These are phyloP conservation scores for Malus asiatica DNA, from an alignment of 306 rosid genomes.

Conservation along the genomic window DNA sequence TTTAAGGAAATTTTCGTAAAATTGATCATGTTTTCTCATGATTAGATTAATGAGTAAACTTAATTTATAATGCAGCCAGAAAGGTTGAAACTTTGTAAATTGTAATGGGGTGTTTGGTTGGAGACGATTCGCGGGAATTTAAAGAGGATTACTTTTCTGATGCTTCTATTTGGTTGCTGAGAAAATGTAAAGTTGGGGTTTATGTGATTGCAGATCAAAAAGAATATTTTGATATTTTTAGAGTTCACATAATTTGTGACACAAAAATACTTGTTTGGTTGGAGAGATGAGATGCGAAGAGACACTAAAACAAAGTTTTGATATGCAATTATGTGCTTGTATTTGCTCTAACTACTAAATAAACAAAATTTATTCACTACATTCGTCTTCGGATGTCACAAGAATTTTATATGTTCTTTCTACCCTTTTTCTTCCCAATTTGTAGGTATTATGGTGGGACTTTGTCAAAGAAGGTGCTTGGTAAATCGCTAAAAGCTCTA, in stretches of 20 bases:
- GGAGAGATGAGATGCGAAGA: not conserved
- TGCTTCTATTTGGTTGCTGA: not conserved
- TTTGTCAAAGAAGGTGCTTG: constrained; percentile 70
- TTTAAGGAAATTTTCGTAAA: not conserved
- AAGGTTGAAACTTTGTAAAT: not conserved
- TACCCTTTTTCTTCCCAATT: not conserved
- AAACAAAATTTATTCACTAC: not conserved
- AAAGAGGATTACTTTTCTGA: not conserved
- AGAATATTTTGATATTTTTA: not conserved
- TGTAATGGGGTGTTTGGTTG: not conserved
- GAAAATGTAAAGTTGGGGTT: not conserved
- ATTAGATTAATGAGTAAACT: not conserved
- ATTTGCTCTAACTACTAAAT: not conserved
- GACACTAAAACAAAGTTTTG: not conserved
- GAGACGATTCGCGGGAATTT: not conserved
- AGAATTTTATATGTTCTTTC: not conserved
- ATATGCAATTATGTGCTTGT: not conserved
- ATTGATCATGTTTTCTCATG: not conserved
- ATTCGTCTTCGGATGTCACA: not conserved
- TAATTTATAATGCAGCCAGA: not conserved
- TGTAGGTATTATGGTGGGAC: constrained; percentile 77
- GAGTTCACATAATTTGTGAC: not conserved
- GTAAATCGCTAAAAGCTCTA: constrained; percentile 68
- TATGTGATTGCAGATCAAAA: not conserved
- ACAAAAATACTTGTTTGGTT: not conserved